These are phyloP conservation scores for Naganishia sp. DNA, from an alignment of 1,284 basidiomycete genomes.

Conservation along the genomic window DNA sequence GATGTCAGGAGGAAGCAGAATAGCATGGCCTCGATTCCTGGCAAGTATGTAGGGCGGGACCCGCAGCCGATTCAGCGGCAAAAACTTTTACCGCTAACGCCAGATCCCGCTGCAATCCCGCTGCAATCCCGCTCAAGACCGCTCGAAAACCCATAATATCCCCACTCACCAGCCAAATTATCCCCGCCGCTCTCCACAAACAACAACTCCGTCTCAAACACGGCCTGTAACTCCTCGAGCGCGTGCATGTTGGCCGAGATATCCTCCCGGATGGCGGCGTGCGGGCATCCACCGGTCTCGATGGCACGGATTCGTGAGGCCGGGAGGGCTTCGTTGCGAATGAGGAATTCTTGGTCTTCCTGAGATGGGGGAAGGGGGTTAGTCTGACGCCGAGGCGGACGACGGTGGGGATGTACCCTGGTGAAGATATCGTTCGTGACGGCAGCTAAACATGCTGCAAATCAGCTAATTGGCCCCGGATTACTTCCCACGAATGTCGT, in stretches of 20 bases:
- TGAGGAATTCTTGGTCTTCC: conserved; percentile 97
- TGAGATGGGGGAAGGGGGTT: background rate
- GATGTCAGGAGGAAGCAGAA: no score
- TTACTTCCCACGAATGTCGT: background rate
- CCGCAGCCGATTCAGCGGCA: no score
- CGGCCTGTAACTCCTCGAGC: conserved; percentile 91
- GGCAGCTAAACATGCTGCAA: conserved; percentile 59
- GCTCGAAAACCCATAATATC: background rate
- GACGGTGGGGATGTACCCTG: conserved; percentile 46
- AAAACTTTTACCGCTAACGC: no score
- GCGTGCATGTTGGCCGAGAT: conserved; percentile 96
- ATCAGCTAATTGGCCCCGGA: background rate
- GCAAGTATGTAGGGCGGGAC: no score
- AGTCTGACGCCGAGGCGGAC: background rate
- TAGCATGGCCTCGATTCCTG: no score
- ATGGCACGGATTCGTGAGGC: conserved; percentile 85
- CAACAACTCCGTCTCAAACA: conserved; percentile 76
- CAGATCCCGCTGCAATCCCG: no score
- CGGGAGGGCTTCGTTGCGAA: conserved; percentile 84
- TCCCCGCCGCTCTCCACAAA: conserved; percentile 96
- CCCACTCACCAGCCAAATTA: conserved; percentile 67
- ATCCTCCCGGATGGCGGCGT: conserved; percentile 94
- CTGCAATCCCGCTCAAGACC: background rate
- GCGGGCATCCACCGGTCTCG: conserved; percentile 91
- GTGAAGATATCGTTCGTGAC: conserved; percentile 98